A percentile compares a stretch with the other conserved stretches of the same genome.
phyloP scores from a whole-genome alignment of 371 early-diverging fungal genomes.

The Mucor sp. region DNA sequence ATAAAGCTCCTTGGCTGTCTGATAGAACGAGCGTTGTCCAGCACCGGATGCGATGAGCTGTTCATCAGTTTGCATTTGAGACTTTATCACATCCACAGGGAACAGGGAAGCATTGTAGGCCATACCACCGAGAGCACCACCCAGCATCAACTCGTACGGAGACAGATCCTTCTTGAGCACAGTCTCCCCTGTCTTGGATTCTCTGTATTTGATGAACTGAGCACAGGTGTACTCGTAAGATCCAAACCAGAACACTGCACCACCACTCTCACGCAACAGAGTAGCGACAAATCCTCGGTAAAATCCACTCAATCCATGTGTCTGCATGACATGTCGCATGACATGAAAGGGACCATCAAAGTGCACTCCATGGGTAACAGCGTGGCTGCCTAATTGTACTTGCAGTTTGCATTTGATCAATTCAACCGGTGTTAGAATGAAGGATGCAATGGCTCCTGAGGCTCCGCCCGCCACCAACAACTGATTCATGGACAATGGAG shows the following conservation, averaged over 20 bases:
- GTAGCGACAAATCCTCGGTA: slow-evolving; percentile 92
- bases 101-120: slow-evolving; percentile 88
- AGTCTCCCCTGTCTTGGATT: slow-evolving; percentile 19
- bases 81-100: slow-evolving; percentile 96
- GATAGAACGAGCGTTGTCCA: slow-evolving; percentile 45
- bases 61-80: slow-evolving; percentile 89
- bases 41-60: slow-evolving; percentile 33
- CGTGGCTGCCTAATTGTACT: slow-evolving; percentile 66
- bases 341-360: slow-evolving; percentile 76
- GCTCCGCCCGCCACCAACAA: slow-evolving; percentile 83
- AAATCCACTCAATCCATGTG: slow-evolving; percentile 79
- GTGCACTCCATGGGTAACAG: slow-evolving; percentile 26
- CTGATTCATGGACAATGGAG: slow-evolving; percentile 58
- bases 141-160: slow-evolving; percentile 73
- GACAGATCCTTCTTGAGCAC: slow-evolving; percentile 63
- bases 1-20: slow-evolving; percentile 74
- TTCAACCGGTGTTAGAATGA: slow-evolving; percentile 94
- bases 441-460: slow-evolving; percentile 85
- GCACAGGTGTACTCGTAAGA: slow-evolving; percentile 83
- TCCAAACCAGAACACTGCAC: slow-evolving; percentile 97
- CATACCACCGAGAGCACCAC: slow-evolving; percentile 94
- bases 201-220: slow-evolving; percentile 54
- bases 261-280: slow-evolving; percentile 86
- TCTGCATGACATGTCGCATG: slow-evolving; percentile 63
- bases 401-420: slow-evolving; percentile 95